Percentiles rank a stretch among this genome's conserved stretches.
phyloP scores from a whole-genome alignment of 805 yeast species.

The Pichia deserticola region DNA sequence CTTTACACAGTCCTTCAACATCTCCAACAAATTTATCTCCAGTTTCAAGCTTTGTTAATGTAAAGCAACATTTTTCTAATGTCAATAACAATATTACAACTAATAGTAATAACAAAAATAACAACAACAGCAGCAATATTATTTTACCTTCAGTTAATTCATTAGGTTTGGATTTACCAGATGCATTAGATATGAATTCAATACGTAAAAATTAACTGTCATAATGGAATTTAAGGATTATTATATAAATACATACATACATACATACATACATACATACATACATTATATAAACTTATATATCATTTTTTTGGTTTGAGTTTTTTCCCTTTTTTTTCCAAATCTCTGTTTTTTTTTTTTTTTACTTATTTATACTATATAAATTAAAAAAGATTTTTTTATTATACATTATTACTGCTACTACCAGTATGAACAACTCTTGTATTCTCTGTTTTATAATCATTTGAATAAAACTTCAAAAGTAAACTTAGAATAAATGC shows the following conservation, averaged over 20 bases:
- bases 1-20: conserved; percentile 31
- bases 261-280: no score
- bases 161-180: conserved; percentile 43
- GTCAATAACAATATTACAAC: background rate
- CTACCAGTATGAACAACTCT: no score
- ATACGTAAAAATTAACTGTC: background rate
- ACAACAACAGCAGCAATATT: background rate
- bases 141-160: conserved; percentile 43
- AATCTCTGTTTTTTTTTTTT: no score
- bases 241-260: no score
- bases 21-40: conserved; percentile 26
- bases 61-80: background rate
- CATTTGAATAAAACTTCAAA: conserved; percentile 15
- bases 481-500: conserved; percentile 19
- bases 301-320: no score
- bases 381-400: no score
- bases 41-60: background rate
- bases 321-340: no score
- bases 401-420: no score
- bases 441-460: background rate
- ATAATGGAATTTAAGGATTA: no score
- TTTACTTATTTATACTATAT: no score
- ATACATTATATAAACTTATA: no score
- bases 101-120: no score
- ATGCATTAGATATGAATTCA: conserved; percentile 24